Evolutionary conservation across 495 filamentous ascomycete species (phyloP), one percentile per base, ranked within the genome.

Genomic region (Hypoxylon fuscum): DNA sequence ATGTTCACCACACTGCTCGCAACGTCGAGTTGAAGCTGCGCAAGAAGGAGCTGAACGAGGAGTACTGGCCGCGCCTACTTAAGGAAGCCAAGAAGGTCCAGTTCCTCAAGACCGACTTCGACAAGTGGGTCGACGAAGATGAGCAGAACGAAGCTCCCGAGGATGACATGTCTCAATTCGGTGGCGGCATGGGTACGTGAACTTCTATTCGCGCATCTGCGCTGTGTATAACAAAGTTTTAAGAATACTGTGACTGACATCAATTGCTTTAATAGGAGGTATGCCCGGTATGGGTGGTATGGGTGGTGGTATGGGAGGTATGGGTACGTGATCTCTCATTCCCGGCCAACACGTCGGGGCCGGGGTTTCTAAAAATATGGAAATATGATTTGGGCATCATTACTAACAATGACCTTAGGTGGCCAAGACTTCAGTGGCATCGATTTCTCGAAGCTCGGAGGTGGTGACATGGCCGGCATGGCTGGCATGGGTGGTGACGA

Each of bases 61-160:
- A 92, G 70, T 98, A 87, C 83, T 98, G 95, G 95, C 95, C 95
- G 34, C 87, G 95, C 64, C 83, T 98, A 54, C 79, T 96, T 70
- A 96, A 97, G 87, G 90, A 91, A 21, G 76, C 76, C 32, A 88
- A 92, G 85, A 97, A 91, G 83, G 72, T 88, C 48, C 95, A 98
- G 81, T 98, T 95, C 87, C 76, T 98, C 70, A 97, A 96, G 91
- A 98, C 95, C 66, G 89, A 98, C 76, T 98, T 98, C 69, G 92
- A 97, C 79, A 98, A 98, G 92, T 98, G 96, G 96, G 93, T 98
- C 66, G 96, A 98, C 74, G 95, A 98, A 86, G 95, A 98, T 75
- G 95, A 98, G 84, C 95, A 98, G 80, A 90, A 97, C 69, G 92
- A 89, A 69, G 88, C 79, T 14, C 77, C 82, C 18, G 94, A 97